A percentile compares a stretch with the other conserved stretches of the same genome.
Evolutionary conservation across 164 flowering plant genomes (phyloP).

Genomic region (Liriodendron chinense): DNA sequence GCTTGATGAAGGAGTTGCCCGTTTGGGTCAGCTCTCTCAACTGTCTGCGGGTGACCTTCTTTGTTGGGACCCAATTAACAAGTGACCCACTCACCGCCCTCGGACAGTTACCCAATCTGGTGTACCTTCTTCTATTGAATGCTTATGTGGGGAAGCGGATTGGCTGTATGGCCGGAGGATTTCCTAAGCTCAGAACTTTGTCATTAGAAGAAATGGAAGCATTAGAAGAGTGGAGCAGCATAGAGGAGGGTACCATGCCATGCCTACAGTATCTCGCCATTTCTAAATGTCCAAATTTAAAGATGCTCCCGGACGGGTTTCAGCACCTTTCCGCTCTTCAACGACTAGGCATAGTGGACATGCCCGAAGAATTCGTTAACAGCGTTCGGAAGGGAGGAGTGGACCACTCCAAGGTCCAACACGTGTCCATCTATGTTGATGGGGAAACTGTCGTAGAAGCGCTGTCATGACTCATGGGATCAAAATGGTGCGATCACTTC

Average conservation of each 20-base stretch:
- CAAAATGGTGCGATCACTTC: too few relatives aligned
- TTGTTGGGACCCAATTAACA: neutral
- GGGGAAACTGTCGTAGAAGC: too few relatives aligned
- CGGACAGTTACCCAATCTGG: neutral
- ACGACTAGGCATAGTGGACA: too few relatives aligned
- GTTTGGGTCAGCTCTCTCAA: neutral
- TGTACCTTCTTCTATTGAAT: neutral
- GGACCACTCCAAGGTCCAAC: too few relatives aligned
- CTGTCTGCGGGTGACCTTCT: neutral
- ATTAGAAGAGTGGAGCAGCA: neutral
- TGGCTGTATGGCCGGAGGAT: neutral
- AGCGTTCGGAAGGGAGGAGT: neutral
- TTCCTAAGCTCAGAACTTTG: slow-evolving; percentile 2
- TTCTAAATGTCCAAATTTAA: too few relatives aligned
- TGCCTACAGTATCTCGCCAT: neutral
- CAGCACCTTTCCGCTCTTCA: too few relatives aligned
- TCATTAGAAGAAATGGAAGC: neutral
- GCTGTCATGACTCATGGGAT: too few relatives aligned
- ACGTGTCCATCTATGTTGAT: too few relatives aligned
- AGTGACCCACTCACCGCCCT: slow-evolving; percentile 1
- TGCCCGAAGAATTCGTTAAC: too few relatives aligned
- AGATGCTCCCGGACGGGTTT: too few relatives aligned
- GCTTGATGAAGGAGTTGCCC: slow-evolving; percentile 5
- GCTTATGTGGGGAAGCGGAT: neutral
- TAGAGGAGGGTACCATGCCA: slow-evolving; percentile 1